These are phyloP conservation scores for Sugiyamaella boreocaroliniensis DNA, from an alignment of 805 yeast species.

Conservation along the genomic window DNA sequence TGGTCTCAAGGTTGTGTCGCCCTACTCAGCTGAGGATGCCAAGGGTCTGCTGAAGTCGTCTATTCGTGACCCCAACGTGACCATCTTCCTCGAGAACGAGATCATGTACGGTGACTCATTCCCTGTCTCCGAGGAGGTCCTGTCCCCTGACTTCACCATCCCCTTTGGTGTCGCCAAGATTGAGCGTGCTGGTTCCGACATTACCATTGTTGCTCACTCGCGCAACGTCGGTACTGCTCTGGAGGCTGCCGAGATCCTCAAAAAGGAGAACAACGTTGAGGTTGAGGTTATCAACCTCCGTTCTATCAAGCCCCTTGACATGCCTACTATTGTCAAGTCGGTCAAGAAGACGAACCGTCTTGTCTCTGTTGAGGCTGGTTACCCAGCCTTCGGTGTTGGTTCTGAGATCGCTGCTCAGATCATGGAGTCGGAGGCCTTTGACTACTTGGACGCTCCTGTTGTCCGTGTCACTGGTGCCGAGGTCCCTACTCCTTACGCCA, in stretches of 20 bases:
- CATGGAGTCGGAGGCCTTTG: constrained; percentile 98
- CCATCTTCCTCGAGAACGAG: constrained; percentile 93
- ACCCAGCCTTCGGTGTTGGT: constrained; percentile 98
- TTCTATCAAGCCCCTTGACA: constrained; percentile 94
- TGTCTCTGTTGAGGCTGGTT: constrained; percentile 93
- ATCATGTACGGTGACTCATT: constrained; percentile 86
- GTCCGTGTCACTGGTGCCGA: constrained; percentile 99
- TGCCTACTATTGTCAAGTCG: constrained; percentile 73
- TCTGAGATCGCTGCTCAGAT: constrained; percentile 96
- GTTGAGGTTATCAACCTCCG: constrained; percentile 95
- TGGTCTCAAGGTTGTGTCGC: constrained; percentile 93
- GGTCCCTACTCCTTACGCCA: constrained; percentile 98
- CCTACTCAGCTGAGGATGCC: constrained; percentile 92
- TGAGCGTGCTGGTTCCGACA: constrained; percentile 87
- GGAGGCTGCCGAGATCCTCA: constrained; percentile 82
- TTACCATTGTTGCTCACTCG: constrained; percentile 84
- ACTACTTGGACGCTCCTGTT: constrained; percentile 96
- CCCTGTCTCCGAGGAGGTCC: constrained; percentile 82
- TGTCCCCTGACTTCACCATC: constrained; percentile 78
- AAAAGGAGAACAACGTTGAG: constrained; percentile 76
- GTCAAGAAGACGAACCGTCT: constrained; percentile 96
- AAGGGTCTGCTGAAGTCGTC: constrained; percentile 95
- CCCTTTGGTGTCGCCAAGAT: constrained; percentile 96
- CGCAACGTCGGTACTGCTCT: constrained; percentile 83
- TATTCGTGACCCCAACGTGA: constrained; percentile 97